Percentiles rank a stretch among this genome's conserved stretches.
Evolutionary conservation across 129 eudicot genomes (phyloP).

Genomic region (Chrysanthemum makinoi): DNA sequence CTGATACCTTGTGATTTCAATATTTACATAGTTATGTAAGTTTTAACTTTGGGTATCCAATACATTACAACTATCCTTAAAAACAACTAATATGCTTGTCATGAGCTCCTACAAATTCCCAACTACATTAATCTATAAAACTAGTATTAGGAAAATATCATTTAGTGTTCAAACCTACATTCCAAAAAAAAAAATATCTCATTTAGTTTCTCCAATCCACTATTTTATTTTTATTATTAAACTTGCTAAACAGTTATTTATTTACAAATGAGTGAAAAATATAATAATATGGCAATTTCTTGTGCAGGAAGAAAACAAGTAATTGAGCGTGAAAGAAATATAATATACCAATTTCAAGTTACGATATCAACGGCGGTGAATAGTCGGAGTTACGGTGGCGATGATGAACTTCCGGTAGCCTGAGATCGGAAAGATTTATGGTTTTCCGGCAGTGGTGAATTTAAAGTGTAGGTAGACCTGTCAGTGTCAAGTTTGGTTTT

Average conservation of each 20-base stretch:
- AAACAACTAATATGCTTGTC: too few relatives aligned
- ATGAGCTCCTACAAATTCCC: too few relatives aligned
- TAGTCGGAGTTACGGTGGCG: slow-evolving; percentile 5
- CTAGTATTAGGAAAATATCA: not conserved
- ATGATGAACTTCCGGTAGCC: slow-evolving; percentile 14
- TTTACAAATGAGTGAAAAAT: not conserved
- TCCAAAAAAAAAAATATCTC: too few relatives aligned
- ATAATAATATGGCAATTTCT: slow-evolving; percentile 21
- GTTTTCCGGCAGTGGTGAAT: too few relatives aligned
- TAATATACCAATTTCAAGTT: slow-evolving; percentile 17
- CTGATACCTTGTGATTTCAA: too few relatives aligned
- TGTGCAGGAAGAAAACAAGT: slow-evolving; percentile 36
- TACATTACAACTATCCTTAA: too few relatives aligned
- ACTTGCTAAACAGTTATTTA: not conserved
- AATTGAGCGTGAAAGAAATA: slow-evolving; percentile 20
- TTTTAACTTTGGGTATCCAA: too few relatives aligned
- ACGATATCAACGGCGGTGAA: not conserved
- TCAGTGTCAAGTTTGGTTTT: not conserved
- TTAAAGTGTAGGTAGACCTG: not conserved
- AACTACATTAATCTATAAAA: not conserved
- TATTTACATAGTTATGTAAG: too few relatives aligned
- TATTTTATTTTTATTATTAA: too few relatives aligned
- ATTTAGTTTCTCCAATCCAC: too few relatives aligned
- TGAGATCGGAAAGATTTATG: slow-evolving; percentile 10
- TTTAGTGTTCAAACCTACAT: too few relatives aligned